These are phyloP conservation scores for Candida ponderosae DNA, from an alignment of 805 yeast species.

Conservation along the genomic window DNA sequence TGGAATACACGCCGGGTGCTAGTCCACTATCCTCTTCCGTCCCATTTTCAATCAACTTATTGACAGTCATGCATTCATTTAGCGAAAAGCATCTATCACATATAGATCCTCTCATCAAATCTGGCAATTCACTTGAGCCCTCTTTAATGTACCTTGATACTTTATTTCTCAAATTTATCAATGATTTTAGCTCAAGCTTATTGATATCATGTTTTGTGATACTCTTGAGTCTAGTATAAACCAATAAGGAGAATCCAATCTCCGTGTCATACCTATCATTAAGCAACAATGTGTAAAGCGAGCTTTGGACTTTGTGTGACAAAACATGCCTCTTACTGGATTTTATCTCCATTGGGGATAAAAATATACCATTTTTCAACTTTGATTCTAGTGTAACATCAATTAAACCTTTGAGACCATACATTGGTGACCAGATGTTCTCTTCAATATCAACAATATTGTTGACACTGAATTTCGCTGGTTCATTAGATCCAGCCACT, in stretches of 20 bases:
- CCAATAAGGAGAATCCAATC: slow-evolving; percentile 55
- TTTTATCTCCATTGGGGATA: slow-evolving; percentile 84
- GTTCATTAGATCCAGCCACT: slow-evolving; percentile 23
- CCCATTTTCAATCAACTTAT: slow-evolving; percentile 55
- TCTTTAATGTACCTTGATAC: slow-evolving; percentile 53
- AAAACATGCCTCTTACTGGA: slow-evolving; percentile 63
- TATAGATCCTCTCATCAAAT: slow-evolving; percentile 37
- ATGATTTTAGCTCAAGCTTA: slow-evolving; percentile 50
- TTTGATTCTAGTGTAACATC: slow-evolving; percentile 78
- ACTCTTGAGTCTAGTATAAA: slow-evolving; percentile 59
- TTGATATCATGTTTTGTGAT: slow-evolving; percentile 48
- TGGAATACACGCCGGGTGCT: slow-evolving; percentile 35
- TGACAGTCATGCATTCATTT: slow-evolving; percentile 56
- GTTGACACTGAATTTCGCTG: slow-evolving; percentile 41
- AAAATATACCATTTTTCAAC: slow-evolving; percentile 36
- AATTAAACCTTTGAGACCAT: slow-evolving; percentile 81
- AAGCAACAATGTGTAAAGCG: slow-evolving; percentile 70
- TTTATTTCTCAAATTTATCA: slow-evolving; percentile 66
- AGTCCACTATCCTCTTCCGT: slow-evolving; percentile 46
- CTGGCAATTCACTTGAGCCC: slow-evolving; percentile 45
- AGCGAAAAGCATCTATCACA: slow-evolving; percentile 58
- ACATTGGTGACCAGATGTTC: slow-evolving; percentile 83
- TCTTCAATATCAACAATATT: slow-evolving; percentile 83
- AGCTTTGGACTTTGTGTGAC: slow-evolving; percentile 79
- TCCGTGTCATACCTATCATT: slow-evolving; percentile 74